Evolutionary conservation across 345 rosid genomes (phyloP).

Genomic region (Eucalyptus cloeziana): DNA sequence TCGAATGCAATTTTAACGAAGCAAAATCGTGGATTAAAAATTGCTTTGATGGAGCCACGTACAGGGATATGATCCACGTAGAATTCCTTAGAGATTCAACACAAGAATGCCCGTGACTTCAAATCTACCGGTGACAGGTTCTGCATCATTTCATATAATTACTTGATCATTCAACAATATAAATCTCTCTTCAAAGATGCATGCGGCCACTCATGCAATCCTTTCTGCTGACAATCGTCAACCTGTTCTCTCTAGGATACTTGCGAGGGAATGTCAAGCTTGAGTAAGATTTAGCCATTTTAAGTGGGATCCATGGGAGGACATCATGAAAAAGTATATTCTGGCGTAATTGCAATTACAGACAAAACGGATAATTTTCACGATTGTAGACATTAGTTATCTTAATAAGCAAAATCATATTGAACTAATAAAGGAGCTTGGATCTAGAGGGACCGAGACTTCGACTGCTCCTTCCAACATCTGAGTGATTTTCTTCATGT

Average conservation of each 20-base stretch:
- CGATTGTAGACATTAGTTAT: too few species aligned
- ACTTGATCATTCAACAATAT: neutral
- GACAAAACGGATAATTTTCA: neutral
- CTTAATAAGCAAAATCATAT: neutral
- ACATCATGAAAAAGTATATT: slow-evolving; percentile 12
- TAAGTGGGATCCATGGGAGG: too few species aligned
- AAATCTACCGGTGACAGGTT: neutral
- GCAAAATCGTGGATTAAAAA: neutral
- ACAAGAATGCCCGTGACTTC: neutral
- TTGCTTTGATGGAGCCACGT: neutral
- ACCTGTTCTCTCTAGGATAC: neutral
- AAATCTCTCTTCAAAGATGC: neutral
- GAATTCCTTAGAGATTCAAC: neutral
- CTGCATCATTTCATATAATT: neutral
- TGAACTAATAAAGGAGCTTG: neutral
- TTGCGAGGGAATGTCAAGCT: neutral
- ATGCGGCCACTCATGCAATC: neutral
- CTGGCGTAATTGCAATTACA: slow-evolving; percentile 1
- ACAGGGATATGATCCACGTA: neutral
- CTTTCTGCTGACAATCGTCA: neutral
- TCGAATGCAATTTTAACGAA: neutral
- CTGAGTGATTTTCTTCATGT: neutral
- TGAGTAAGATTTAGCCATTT: neutral
- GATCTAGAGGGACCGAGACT: neutral
- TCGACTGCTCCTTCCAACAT: neutral